Percentiles rank a stretch among this genome's conserved stretches.
These are phyloP conservation scores for Thielaviopsis populi DNA, from an alignment of 2,329 filamentous ascomycete species.

Conservation along the genomic window DNA sequence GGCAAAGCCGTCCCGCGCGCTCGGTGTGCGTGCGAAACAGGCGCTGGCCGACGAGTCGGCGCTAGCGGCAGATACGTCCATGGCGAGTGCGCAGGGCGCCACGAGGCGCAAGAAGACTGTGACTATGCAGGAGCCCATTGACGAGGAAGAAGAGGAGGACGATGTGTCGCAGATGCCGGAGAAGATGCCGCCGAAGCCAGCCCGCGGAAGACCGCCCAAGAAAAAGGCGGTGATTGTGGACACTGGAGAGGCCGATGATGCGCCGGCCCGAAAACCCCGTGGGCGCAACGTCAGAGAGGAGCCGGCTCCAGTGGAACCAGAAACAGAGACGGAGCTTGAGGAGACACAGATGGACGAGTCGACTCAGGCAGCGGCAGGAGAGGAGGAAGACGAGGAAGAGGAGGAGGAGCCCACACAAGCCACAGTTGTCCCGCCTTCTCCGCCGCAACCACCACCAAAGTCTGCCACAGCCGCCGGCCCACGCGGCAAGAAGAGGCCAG, in stretches of 20 bases:
- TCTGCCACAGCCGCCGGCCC: background rate
- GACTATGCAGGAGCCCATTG: background rate
- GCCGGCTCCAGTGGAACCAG: background rate
- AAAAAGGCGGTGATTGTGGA: background rate
- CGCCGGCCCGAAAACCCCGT: background rate
- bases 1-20: conserved; percentile 1
- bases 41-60: background rate
- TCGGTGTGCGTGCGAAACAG: background rate
- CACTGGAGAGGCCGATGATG: background rate
- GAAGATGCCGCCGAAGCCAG: background rate
- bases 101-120: background rate
- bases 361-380: background rate
- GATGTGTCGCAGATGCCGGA: background rate
- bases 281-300: background rate
- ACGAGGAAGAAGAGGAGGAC: background rate
- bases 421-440: background rate
- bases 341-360: conserved; percentile 4
- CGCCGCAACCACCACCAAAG: background rate
- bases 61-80: background rate
- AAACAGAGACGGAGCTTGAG: background rate
- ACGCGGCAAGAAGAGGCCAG: conserved; percentile 3
- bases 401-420: background rate
- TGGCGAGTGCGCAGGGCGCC: background rate
- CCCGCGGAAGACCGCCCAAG: background rate
- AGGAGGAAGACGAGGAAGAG: background rate